These are phyloP conservation scores for Arxiozyma telluris DNA, from an alignment of 1,139 yeast species.

Conservation along the genomic window DNA sequence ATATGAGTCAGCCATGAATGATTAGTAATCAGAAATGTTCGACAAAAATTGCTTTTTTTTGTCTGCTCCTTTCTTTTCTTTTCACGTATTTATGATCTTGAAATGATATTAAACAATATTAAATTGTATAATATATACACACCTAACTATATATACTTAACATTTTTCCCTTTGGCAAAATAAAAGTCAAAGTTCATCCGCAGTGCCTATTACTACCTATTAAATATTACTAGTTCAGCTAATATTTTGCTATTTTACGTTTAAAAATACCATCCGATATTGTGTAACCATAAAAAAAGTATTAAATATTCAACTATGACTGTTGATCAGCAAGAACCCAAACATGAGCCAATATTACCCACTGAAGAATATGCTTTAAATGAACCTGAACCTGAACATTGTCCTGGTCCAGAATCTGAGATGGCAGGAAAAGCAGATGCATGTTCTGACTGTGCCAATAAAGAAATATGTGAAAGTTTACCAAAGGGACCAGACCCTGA, in stretches of 20 bases:
- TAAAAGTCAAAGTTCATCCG: too few relatives aligned
- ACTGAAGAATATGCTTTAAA: slow-evolving; percentile 18
- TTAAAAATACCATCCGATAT: not conserved
- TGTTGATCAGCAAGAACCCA: not conserved
- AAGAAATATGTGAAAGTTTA: slow-evolving; percentile 73
- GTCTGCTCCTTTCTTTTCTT: too few relatives aligned
- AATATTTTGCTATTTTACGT: too few relatives aligned
- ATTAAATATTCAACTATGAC: not conserved
- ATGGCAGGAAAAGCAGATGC: slow-evolving; percentile 91
- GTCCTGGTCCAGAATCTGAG: slow-evolving; percentile 97
- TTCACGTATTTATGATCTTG: not conserved
- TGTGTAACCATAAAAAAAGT: not conserved
- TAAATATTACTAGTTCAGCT: too few relatives aligned
- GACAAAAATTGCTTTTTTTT: not conserved
- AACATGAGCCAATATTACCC: slow-evolving; percentile 6
- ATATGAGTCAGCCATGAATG: too few relatives aligned
- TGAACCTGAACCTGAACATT: slow-evolving; percentile 66
- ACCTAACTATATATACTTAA: not conserved
- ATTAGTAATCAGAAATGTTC: too few relatives aligned
- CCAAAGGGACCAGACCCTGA: slow-evolving; percentile 98
- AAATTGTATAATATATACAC: not conserved
- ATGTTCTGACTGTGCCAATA: slow-evolving; percentile 91
- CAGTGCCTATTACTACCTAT: too few relatives aligned
- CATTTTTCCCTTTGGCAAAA: too few relatives aligned
- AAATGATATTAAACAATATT: too few relatives aligned